Conservation (phyloP, 305 asterid species). For the Ajuga reptans region DNA sequence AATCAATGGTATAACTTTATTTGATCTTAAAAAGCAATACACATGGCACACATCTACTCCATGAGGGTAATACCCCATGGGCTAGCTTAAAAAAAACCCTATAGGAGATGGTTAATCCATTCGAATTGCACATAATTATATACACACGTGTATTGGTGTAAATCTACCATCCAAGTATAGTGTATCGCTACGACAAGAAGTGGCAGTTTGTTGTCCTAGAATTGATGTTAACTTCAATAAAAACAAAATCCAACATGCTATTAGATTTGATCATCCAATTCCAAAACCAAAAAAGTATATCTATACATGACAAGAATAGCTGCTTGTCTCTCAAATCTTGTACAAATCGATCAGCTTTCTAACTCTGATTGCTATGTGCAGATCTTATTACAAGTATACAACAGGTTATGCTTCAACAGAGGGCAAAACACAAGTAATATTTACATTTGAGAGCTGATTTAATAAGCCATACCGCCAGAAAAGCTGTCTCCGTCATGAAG, state of each 20-base stretch:
- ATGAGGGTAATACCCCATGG: too few species aligned
- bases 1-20: too few species aligned
- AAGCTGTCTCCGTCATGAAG: slow-evolving; percentile 84
- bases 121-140: too few species aligned
- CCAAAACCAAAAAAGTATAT: neutral
- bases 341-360: slow-evolving; percentile 12
- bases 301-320: neutral
- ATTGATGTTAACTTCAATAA: too few species aligned
- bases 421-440: neutral
- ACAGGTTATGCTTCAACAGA: neutral
- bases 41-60: too few species aligned
- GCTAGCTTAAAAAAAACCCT: too few species aligned
- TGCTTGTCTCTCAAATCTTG: slow-evolving; percentile 5
- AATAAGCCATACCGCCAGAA: slow-evolving; percentile 75
- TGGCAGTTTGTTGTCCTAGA: too few species aligned
- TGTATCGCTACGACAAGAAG: too few species aligned
- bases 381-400: slow-evolving; percentile 9
- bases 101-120: too few species aligned
- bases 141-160: too few species aligned
- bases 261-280: neutral
- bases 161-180: too few species aligned
- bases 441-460: slow-evolving; percentile 12
- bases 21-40: too few species aligned
- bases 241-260: neutral
- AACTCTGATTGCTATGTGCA: neutral